Conservation (phyloP, 106 monocot genomes). For the Acorus gramineus region DNA sequence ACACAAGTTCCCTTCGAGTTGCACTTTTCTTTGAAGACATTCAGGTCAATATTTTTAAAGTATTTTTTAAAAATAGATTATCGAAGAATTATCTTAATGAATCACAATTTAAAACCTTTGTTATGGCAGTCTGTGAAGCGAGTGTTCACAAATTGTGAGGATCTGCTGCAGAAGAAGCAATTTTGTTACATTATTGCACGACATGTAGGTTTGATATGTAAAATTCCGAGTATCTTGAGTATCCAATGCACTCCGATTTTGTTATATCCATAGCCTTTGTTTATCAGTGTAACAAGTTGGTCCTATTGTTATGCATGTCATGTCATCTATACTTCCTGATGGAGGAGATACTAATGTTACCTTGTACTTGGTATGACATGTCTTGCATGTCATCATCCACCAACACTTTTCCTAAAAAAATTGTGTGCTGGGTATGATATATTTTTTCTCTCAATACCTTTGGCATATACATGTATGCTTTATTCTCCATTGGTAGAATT, state of each 20-base stretch:
- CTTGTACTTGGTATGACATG: no score
- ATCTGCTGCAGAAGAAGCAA: slow-evolving; percentile 84
- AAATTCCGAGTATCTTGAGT: neutral
- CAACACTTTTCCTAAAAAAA: no score
- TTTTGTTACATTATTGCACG: slow-evolving; percentile 87
- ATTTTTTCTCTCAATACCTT: no score
- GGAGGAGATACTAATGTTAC: no score
- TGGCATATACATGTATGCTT: no score
- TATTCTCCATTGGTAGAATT: no score
- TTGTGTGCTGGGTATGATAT: no score
- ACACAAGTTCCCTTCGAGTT: slow-evolving; percentile 71
- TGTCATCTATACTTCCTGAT: no score
- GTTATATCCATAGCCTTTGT: neutral
- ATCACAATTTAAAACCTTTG: neutral
- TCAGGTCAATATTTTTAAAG: slow-evolving; percentile 31
- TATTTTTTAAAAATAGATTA: neutral
- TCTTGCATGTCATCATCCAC: no score
- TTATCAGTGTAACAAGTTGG: neutral
- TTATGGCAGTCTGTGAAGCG: slow-evolving; percentile 76
- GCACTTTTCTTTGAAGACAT: slow-evolving; percentile 74
- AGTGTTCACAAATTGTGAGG: slow-evolving; percentile 55
- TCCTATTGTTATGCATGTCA: no score
- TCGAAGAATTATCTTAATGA: neutral
- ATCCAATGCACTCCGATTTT: neutral
- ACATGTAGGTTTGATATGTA: slow-evolving; percentile 58